A percentile compares a stretch with the other conserved stretches of the same genome.
Conservation (phyloP, 2,329 filamentous ascomycete genomes). For the Scedosporium apiospermum region DNA sequence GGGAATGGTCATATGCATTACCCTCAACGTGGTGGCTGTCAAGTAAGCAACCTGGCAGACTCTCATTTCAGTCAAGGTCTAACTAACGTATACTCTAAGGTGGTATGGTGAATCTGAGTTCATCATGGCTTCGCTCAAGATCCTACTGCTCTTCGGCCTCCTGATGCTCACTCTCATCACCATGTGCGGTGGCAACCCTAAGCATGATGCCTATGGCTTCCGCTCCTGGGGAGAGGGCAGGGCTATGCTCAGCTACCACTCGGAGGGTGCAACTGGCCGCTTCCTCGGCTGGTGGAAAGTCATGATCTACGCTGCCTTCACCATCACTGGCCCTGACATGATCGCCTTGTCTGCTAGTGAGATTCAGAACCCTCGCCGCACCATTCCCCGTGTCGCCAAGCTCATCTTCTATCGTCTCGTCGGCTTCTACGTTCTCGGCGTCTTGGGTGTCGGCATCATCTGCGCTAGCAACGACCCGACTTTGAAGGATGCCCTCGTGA, state of each 20-base stretch:
- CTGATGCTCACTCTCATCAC: conserved; percentile 56
- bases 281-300: conserved; percentile 48
- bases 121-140: conserved; percentile 48
- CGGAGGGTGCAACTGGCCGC: conserved; percentile 42
- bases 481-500: conserved; percentile 21
- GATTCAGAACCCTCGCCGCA: conserved; percentile 53
- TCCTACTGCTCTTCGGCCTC: conserved; percentile 40
- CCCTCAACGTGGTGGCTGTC: conserved; percentile 37
- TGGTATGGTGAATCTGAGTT: conserved; percentile 35
- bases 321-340: conserved; percentile 59
- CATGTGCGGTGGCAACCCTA: conserved; percentile 59
- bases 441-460: conserved; percentile 46
- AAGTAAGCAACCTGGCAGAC: too few relatives aligned
- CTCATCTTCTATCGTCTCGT: conserved; percentile 66
- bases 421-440: conserved; percentile 59
- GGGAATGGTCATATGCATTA: conserved; percentile 32
- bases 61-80: too few relatives aligned
- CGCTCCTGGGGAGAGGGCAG: conserved; percentile 37
- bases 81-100: conserved; percentile 9
- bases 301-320: conserved; percentile 60
- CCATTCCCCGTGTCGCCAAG: conserved; percentile 62
- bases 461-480: conserved; percentile 42
- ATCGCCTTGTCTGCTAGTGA: conserved; percentile 48
- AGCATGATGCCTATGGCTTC: conserved; percentile 54
- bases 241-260: conserved; percentile 23